Evolutionary conservation across 116 monocot genomes (phyloP).

Genomic region (Dioscorea cayenensis): DNA sequence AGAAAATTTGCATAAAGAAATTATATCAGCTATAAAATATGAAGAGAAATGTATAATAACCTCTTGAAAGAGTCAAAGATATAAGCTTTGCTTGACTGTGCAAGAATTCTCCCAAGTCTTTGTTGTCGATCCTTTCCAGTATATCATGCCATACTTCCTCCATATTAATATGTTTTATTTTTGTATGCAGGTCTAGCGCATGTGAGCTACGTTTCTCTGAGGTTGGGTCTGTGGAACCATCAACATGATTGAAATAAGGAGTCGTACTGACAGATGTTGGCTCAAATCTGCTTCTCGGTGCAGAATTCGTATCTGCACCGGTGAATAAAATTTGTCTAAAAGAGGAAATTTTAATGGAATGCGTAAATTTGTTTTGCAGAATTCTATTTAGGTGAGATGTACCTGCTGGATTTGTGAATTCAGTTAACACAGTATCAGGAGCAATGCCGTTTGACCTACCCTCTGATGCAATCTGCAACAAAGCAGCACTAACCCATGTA

Average conservation of each 20-base stretch:
- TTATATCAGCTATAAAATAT: not conserved
- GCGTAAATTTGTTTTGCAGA: no score
- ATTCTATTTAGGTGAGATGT: not conserved
- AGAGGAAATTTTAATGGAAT: no score
- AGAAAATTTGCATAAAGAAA: not conserved
- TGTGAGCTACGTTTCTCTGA: not conserved
- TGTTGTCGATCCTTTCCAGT: constrained; percentile 11
- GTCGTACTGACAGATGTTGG: not conserved
- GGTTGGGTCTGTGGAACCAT: not conserved
- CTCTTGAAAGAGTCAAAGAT: constrained; percentile 13
- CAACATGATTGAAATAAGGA: not conserved
- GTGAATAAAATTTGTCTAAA: no score
- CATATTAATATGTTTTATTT: constrained; percentile 11
- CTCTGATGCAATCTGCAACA: constrained; percentile 17
- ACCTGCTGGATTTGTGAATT: not conserved
- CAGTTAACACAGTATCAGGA: not conserved
- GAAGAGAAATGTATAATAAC: not conserved
- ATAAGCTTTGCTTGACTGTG: constrained; percentile 1
- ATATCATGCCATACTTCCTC: constrained; percentile 13
- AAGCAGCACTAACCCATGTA: constrained; percentile 13
- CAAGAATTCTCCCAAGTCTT: constrained; percentile 5
- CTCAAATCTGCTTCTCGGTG: not conserved
- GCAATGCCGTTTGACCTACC: not conserved
- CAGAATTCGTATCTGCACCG: constrained; percentile 3
- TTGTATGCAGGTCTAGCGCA: not conserved